phyloP scores from a whole-genome alignment of 306 rosid genomes.

The Glycine soja region DNA sequence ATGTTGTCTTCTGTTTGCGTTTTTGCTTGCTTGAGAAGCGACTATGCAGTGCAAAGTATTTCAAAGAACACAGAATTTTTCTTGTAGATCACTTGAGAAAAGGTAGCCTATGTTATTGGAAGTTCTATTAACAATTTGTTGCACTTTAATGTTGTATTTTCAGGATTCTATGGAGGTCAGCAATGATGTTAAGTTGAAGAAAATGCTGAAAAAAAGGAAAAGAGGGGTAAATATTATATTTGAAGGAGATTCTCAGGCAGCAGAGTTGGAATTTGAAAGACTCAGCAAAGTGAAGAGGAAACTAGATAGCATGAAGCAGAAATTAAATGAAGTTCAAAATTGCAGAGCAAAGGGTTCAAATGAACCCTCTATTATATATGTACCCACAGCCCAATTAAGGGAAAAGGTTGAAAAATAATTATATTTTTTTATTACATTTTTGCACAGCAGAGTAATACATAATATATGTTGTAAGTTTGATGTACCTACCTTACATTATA shows the following conservation, averaged over 20 bases:
- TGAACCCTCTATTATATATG: slow-evolving; percentile 64
- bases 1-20: slow-evolving; percentile 21
- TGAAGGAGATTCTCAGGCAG: slow-evolving; percentile 54
- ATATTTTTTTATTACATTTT: slow-evolving; percentile 16
- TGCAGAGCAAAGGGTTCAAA: slow-evolving; percentile 50
- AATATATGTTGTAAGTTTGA: not conserved
- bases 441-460: slow-evolving; percentile 28
- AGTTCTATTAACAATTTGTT: slow-evolving; percentile 2
- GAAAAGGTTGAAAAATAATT: slow-evolving; percentile 64
- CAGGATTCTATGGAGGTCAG: slow-evolving; percentile 66
- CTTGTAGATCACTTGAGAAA: not conserved
- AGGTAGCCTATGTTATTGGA: not conserved
- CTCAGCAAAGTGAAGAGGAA: slow-evolving; percentile 62
- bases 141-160: slow-evolving; percentile 28
- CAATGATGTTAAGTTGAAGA: slow-evolving; percentile 80
- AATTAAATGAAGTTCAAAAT: slow-evolving; percentile 52
- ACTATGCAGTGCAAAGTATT: not conserved
- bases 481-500: slow-evolving; percentile 36
- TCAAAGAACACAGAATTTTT: not conserved
- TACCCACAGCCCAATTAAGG: slow-evolving; percentile 76
- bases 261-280: slow-evolving; percentile 79
- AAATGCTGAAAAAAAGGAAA: slow-evolving; percentile 63
- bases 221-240: slow-evolving; percentile 49
- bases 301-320: slow-evolving; percentile 63
- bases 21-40: not conserved